These are phyloP conservation scores for Colletotrichum lindemuthianum DNA, from an alignment of 2,329 filamentous ascomycete species.

Conservation along the genomic window DNA sequence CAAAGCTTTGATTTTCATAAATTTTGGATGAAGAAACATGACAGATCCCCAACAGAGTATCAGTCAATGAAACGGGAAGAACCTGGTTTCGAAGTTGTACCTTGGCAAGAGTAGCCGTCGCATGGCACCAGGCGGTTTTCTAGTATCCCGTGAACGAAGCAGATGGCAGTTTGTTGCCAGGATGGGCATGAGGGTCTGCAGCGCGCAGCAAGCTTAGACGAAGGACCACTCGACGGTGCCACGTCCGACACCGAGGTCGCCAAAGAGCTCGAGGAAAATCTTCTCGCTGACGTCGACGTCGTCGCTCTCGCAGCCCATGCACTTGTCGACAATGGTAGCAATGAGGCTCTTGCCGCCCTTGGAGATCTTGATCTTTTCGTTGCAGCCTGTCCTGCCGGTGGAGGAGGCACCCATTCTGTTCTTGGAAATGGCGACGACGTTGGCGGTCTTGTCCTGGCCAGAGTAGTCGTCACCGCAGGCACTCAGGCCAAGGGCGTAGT, in stretches of 20 bases:
- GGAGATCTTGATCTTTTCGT: slow-evolving; percentile 72
- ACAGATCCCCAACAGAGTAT: background rate
- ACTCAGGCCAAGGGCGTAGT: slow-evolving; percentile 75
- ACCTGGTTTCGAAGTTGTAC: background rate
- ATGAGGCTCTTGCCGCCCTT: slow-evolving; percentile 66
- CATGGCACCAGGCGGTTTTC: background rate
- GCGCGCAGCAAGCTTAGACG: slow-evolving; percentile 43
- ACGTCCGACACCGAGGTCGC: slow-evolving; percentile 56
- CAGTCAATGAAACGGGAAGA: background rate
- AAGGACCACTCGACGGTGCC: slow-evolving; percentile 57
- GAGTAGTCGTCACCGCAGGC: slow-evolving; percentile 73
- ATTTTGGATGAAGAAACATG: slow-evolving; percentile 11
- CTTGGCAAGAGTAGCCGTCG: slow-evolving; percentile 2
- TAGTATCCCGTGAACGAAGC: background rate
- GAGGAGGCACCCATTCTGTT: slow-evolving; percentile 70
- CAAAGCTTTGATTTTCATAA: slow-evolving; percentile 5
- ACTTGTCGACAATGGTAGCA: slow-evolving; percentile 78
- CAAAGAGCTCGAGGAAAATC: slow-evolving; percentile 65
- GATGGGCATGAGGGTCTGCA: slow-evolving; percentile 4
- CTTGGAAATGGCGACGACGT: slow-evolving; percentile 76
- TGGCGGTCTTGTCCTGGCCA: slow-evolving; percentile 62
- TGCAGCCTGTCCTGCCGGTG: slow-evolving; percentile 78
- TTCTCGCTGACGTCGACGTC: slow-evolving; percentile 71
- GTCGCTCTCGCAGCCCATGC: slow-evolving; percentile 69
- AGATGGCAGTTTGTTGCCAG: slow-evolving; percentile 2